A percentile compares a stretch with the other conserved stretches of the same genome.
Evolutionary conservation across 371 early-diverging fungal genomes (phyloP).

Genomic region (Batkoa obscura): DNA sequence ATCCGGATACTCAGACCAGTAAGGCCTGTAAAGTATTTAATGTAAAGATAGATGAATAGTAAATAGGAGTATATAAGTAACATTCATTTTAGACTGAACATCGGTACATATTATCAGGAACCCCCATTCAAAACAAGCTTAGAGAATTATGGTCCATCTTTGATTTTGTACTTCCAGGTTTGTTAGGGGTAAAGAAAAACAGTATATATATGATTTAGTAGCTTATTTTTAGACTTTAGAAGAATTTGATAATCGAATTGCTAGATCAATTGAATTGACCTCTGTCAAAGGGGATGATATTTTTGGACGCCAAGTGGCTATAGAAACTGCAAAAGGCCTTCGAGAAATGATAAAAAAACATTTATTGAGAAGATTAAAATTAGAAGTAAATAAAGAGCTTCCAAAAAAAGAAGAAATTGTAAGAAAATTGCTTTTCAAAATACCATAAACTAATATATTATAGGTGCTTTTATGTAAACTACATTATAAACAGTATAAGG

Average conservation of each 20-base stretch:
- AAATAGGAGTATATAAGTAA: background rate
- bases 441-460: background rate
- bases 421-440: background rate
- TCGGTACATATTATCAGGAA: constrained; percentile 85
- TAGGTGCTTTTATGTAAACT: constrained; percentile 76
- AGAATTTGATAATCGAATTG: background rate
- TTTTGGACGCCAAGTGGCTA: constrained; percentile 27
- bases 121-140: constrained; percentile 96
- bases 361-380: constrained; percentile 83
- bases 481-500: constrained; percentile 48
- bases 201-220: background rate
- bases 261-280: constrained; percentile 5
- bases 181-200: constrained; percentile 47
- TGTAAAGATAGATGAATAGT: background rate
- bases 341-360: constrained; percentile 88
- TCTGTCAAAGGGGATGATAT: background rate
- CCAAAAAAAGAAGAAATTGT: constrained; percentile 81
- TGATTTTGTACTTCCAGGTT: constrained; percentile 89
- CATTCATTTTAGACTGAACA: constrained; percentile 47
- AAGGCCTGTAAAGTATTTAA: constrained; percentile 62
- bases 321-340: constrained; percentile 75
- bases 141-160: constrained; percentile 94
- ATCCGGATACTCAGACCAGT: constrained; percentile 82
- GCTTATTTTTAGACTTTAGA: background rate
- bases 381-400: constrained; percentile 75